Base-by-base conservation (phyloP, 2,329 filamentous ascomycete genomes). In the Penicillium sp. region DNA sequence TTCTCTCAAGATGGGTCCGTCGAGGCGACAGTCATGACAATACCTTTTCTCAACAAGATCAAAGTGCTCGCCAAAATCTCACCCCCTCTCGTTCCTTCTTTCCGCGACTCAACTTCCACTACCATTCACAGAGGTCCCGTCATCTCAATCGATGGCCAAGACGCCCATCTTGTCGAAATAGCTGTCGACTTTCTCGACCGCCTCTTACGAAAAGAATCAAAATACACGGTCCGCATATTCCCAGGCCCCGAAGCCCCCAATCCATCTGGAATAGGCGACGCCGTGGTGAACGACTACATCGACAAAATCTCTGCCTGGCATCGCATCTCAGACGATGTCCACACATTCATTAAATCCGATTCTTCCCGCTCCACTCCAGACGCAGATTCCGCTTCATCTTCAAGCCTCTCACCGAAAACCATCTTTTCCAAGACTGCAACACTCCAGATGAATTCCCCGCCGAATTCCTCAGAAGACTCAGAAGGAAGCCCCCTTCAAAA, bases 101-200 rank as follows among this genome's bases (percentile, higher is more conserved):
- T 68, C 52, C 63, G 62, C 4, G 62, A 68, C 38, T 54, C 58
- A 9, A 52, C 45, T 16, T 29, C 28, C 8, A 53, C 60, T 6
- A 77, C 63, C 60, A 75, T 77, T 6, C 83, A 29, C 28, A 29
- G 91, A n/a, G 92, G 93, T 0, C 83, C 88, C 0, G 82, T 96
- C 34, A 86, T 97, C 56, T 87, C 89, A 0, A 76, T 97, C 26
- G 93, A 97, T 70, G 92, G 92, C 0, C 80, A 87, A 16, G 82
- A 86, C 52, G 70, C 75, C 1, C 78, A 81, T 9, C 82, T 89
- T 4, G 85, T 89, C 3, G 74, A 79, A 3, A 80, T 82, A 16
- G 82, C 96, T 18, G 81, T 87, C 49, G 77, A 79, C 31, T 86
- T 85, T 61, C 76, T 95, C 64, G 79, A 75, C 52, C 77, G 74